These are phyloP conservation scores for Strigomonas culicis DNA, from an alignment of 208 protist species.

Conservation along the genomic window DNA sequence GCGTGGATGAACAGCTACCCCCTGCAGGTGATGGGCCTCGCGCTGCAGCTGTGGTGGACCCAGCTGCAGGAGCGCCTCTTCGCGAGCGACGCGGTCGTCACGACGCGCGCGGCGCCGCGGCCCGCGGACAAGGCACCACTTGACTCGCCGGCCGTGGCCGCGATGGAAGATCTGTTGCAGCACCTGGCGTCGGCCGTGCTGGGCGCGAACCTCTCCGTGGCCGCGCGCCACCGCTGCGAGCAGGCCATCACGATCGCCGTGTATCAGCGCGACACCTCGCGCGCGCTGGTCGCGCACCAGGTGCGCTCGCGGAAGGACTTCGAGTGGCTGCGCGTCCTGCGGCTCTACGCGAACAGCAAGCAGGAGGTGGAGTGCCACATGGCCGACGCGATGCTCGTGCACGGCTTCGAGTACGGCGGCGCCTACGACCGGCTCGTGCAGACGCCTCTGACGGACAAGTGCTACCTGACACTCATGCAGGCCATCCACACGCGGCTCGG, in stretches of 20 bases:
- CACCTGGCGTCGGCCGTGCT: conserved; percentile 74
- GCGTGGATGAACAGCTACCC: conserved; percentile 90
- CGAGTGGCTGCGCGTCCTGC: conserved; percentile 96
- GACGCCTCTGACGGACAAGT: conserved; percentile 98
- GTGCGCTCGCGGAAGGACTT: conserved; percentile 86
- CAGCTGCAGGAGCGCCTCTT: conserved; percentile 76
- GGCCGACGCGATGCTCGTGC: conserved; percentile 94
- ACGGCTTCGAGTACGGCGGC: conserved; percentile 99
- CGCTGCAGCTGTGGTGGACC: conserved; percentile 93
- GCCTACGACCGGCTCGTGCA: conserved; percentile 97
- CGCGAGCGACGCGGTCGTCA: conserved; percentile 11
- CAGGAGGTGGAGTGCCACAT: conserved; percentile 91
- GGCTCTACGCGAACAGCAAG: conserved; percentile 78
- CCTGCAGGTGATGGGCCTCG: conserved; percentile 91
- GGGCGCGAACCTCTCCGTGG: conserved; percentile 17
- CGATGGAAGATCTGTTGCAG: conserved; percentile 84
- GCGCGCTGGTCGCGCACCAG: conserved; percentile 48
- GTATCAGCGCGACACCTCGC: conserved; percentile 96
- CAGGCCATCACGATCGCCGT: conserved; percentile 98
- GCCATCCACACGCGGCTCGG: conserved; percentile 96
- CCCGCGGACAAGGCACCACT: conserved; percentile 9
- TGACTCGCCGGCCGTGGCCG: conserved; percentile 23
- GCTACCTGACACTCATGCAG: conserved; percentile 99
- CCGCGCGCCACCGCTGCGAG: conserved; percentile 91
- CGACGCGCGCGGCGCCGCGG: background rate